Evolutionary conservation across 1,139 yeast genomes (phyloP), one percentile per base, ranked within the genome.

Genomic region (Candida pseudoviswanathii): DNA sequence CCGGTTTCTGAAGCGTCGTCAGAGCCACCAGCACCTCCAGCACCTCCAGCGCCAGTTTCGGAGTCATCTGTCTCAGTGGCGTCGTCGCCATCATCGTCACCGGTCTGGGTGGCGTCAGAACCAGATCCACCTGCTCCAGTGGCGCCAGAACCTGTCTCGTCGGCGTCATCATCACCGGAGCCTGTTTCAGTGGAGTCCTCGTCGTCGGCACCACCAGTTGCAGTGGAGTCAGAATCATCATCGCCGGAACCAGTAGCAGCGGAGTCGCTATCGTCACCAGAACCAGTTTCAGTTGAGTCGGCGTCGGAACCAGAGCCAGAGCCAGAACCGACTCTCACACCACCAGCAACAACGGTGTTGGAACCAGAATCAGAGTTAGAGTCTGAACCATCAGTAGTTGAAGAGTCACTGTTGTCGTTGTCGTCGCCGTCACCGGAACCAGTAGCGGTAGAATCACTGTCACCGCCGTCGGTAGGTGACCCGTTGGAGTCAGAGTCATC

Each of bases 401-500:
- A 16, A 16, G 16, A 16, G 16, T 16, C 16, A 16, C 16, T 16
- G 16, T 16, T 16, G 16, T 16, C 16, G 16, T 27, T 27, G 30
- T 27, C 30, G 9, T 8, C 9, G 6, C 30, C 30, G 9, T 5
- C 6, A 27, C 30, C 30, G 22, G 38, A 9, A 8, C 9, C 22
- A n/a, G 38, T 8, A n/a, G 38, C 21, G 16, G 34, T 37, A 49
- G 47, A 21, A 38, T n/a, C 26, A 10, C 29, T 25, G 10, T 27
- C n/a, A 9, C 5, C 8, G n/a, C 30, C 30, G 16, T 16, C 16
- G 16, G 16, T 16, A 16, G 16, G 16, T 27, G 30, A 27, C 9
- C 9, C 8, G 30, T 25, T 29, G 24, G 60, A 57, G 40, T 40
- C 47, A 32, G 53, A 36, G 26, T 57, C 51, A 43, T 40, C 45